Conservation (phyloP, 257 asterid species). For the Haberlea rhodopensis region DNA sequence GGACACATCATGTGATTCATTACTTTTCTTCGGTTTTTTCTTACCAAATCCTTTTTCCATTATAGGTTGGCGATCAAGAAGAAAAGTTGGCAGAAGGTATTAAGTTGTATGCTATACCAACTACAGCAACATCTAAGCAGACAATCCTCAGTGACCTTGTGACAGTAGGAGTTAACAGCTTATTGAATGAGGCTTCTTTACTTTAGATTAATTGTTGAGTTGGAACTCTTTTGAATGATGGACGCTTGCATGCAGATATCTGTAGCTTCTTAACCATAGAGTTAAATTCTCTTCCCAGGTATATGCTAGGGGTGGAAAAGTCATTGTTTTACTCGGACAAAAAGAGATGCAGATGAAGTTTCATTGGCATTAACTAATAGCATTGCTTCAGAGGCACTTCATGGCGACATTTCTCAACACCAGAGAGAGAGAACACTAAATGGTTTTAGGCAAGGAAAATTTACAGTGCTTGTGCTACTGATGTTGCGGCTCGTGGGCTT, state of each 20-base stretch:
- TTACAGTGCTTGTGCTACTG: slow-evolving; percentile 96
- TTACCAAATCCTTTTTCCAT: no score
- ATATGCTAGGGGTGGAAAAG: slow-evolving; percentile 89
- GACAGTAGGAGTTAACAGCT: slow-evolving; percentile 45
- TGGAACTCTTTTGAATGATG: neutral
- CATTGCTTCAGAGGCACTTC: slow-evolving; percentile 93
- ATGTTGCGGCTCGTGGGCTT: slow-evolving; percentile 94
- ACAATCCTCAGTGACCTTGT: slow-evolving; percentile 76
- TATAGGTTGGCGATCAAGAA: slow-evolving; percentile 75
- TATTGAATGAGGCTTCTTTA: neutral
- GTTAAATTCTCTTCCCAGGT: slow-evolving; percentile 40
- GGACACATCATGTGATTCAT: neutral
- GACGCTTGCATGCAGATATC: neutral
- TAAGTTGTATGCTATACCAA: slow-evolving; percentile 68
- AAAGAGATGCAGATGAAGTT: slow-evolving; percentile 94
- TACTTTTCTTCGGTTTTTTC: slow-evolving; percentile 8
- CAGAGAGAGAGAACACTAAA: slow-evolving; percentile 93
- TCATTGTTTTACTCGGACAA: slow-evolving; percentile 91
- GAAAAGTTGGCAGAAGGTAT: slow-evolving; percentile 91
- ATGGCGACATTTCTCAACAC: slow-evolving; percentile 96
- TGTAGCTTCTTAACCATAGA: slow-evolving; percentile 19
- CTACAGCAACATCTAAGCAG: slow-evolving; percentile 64
- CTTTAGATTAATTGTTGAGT: slow-evolving; percentile 3
- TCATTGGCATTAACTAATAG: slow-evolving; percentile 65
- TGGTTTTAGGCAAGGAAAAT: slow-evolving; percentile 89